Evolutionary conservation across 2,329 filamentous ascomycete species (phyloP).

Genomic region (Hortaea werneckii): DNA sequence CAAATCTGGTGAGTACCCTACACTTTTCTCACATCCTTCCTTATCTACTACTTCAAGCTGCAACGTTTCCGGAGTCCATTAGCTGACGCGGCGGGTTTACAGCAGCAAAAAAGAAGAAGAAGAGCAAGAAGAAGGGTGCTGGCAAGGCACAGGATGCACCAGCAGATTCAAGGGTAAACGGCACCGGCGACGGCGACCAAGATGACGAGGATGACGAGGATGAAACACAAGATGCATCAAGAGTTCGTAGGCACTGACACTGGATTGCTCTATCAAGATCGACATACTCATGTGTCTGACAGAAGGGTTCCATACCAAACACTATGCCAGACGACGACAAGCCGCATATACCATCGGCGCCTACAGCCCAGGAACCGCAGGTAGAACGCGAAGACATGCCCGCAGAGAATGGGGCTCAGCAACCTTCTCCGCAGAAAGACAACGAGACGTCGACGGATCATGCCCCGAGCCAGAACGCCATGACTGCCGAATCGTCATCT

Average conservation of each 20-base stretch:
- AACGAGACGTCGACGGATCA: constrained; percentile 5
- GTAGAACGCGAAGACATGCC: neutral
- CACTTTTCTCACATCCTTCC: too few relatives aligned
- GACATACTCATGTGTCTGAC: constrained; percentile 1
- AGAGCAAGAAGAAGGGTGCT: constrained; percentile 44
- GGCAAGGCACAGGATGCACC: constrained; percentile 34
- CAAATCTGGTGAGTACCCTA: too few relatives aligned
- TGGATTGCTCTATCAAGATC: neutral
- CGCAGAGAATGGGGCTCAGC: neutral
- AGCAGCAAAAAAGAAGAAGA: constrained; percentile 43
- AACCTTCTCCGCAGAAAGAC: neutral
- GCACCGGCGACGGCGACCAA: constrained; percentile 26
- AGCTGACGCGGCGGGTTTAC: constrained; percentile 10
- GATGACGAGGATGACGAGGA: constrained; percentile 33
- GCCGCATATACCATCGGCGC: constrained; percentile 12
- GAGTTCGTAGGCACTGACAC: constrained; percentile 7
- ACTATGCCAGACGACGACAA: constrained; percentile 13
- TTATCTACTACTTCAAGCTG: too few relatives aligned
- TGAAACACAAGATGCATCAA: constrained; percentile 18
- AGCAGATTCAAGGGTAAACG: constrained; percentile 24
- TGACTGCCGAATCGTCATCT: constrained; percentile 1
- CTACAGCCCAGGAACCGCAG: constrained; percentile 3
- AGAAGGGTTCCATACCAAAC: constrained; percentile 10
- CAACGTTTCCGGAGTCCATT: too few relatives aligned
- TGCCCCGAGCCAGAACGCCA: neutral